Evolutionary conservation across 768 basidiomycete genomes (phyloP).

Genomic region (Phaeolepiota aurea): DNA sequence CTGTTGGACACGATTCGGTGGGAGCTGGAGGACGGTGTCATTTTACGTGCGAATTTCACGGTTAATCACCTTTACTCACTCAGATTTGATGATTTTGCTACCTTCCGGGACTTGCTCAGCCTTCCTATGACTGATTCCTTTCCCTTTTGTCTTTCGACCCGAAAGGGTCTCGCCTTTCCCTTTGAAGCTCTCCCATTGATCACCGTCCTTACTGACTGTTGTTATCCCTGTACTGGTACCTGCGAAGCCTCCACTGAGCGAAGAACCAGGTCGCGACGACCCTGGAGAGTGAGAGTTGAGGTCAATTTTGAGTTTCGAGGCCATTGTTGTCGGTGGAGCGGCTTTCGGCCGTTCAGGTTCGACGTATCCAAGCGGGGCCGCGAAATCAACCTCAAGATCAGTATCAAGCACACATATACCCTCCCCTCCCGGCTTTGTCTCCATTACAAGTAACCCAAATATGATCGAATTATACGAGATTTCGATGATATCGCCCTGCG

Average conservation of each 20-base stretch:
- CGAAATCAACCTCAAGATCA: conserved; percentile 98
- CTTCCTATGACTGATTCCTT: conserved; percentile 79
- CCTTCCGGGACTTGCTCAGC: conserved; percentile 70
- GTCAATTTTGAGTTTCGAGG: conserved; percentile 93
- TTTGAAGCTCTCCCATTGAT: conserved; percentile 93
- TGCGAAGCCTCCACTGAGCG: conserved; percentile 61
- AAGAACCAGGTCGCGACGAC: conserved; percentile 73
- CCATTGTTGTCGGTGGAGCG: conserved; percentile 83
- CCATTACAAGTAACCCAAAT: conserved; percentile 95
- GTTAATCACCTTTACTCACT: conserved; percentile 63
- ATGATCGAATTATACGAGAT: conserved; percentile 95
- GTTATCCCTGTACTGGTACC: conserved; percentile 38
- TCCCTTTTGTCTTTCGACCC: conserved; percentile 92
- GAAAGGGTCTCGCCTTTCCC: conserved; percentile 88
- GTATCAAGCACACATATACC: conserved; percentile 91
- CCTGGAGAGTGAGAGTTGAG: conserved; percentile 79
- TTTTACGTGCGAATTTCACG: neutral
- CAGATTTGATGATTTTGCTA: conserved; percentile 87
- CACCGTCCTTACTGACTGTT: conserved; percentile 64
- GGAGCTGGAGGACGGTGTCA: conserved; percentile 41
- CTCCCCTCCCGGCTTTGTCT: conserved; percentile 75
- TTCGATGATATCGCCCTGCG: conserved; percentile 96
- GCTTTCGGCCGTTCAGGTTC: conserved; percentile 88
- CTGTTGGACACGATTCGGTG: conserved; percentile 79
- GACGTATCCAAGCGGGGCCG: conserved; percentile 85